Evolutionary conservation across 345 rosid species (phyloP).

Genomic region (Leavenworthia alabamica): DNA sequence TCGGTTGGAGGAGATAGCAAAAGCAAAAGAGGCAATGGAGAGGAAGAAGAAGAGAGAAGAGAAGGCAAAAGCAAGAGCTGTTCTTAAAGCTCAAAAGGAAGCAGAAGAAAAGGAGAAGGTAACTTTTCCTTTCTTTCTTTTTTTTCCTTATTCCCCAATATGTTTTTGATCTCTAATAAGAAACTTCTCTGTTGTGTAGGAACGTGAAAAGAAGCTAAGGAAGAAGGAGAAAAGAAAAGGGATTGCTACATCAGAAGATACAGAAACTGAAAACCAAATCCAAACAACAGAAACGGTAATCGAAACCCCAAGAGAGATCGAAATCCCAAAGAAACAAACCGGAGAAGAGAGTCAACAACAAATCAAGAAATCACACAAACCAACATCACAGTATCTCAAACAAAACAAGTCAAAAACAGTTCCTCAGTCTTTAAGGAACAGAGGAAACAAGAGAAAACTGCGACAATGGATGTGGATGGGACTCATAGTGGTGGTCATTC

Average conservation of each 20-base stretch:
- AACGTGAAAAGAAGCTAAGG: conserved; percentile 68
- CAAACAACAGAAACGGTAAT: conserved; percentile 26
- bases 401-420: conserved; percentile 51
- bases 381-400: conserved; percentile 43
- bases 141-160: neutral
- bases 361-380: conserved; percentile 43
- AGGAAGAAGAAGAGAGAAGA: conserved; percentile 68
- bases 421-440: conserved; percentile 63
- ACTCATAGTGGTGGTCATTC: conserved; percentile 23
- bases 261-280: conserved; percentile 21
- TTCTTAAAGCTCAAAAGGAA: conserved; percentile 59
- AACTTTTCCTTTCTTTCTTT: neutral
- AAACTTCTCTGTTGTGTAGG: conserved; percentile 37
- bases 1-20: conserved; percentile 63
- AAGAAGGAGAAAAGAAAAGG: conserved; percentile 62
- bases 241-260: conserved; percentile 17
- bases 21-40: conserved; percentile 76
- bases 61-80: conserved; percentile 71
- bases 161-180: neutral
- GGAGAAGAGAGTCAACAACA: conserved; percentile 42
- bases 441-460: conserved; percentile 58
- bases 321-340: conserved; percentile 18
- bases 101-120: conserved; percentile 79
- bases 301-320: conserved; percentile 34
- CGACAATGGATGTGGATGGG: conserved; percentile 77